Conservation (phyloP, 371 early-diverging fungal species). For the Mucor lusitanicus region DNA sequence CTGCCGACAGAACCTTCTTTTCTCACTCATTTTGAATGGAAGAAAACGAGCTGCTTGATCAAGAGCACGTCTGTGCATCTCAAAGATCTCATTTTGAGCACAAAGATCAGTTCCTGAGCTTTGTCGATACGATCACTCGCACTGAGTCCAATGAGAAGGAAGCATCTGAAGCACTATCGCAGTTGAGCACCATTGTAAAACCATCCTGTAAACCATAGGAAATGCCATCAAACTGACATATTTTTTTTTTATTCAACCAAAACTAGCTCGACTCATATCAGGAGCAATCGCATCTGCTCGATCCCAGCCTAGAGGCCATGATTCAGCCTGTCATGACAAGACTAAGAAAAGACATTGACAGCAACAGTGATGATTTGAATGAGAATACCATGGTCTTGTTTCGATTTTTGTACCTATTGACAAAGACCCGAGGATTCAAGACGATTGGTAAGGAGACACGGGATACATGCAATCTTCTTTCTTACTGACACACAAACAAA, state of each 20-base stretch:
- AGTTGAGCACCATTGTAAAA: neutral
- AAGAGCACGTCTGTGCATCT: constrained; percentile 18
- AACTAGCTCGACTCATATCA: constrained; percentile 75
- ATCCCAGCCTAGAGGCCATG: constrained; percentile 78
- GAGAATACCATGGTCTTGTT: constrained; percentile 43
- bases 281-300: constrained; percentile 88
- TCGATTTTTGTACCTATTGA: constrained; percentile 64
- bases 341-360: constrained; percentile 53
- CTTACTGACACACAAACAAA: neutral
- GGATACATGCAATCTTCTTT: neutral
- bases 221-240: neutral
- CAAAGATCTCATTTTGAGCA: constrained; percentile 49
- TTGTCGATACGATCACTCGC: constrained; percentile 7
- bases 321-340: constrained; percentile 64
- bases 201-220: too few relatives aligned
- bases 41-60: constrained; percentile 7
- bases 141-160: constrained; percentile 1
- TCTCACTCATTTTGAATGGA: constrained; percentile 8
- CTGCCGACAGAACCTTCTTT: neutral
- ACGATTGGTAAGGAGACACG: constrained; percentile 56
- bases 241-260: neutral
- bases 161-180: constrained; percentile 13
- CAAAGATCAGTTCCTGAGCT: constrained; percentile 19
- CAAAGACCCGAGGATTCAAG: constrained; percentile 92
- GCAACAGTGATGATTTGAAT: neutral